Evolutionary conservation across 2,329 filamentous ascomycete species (phyloP).

Genomic region (Sporothrix mexicana): DNA sequence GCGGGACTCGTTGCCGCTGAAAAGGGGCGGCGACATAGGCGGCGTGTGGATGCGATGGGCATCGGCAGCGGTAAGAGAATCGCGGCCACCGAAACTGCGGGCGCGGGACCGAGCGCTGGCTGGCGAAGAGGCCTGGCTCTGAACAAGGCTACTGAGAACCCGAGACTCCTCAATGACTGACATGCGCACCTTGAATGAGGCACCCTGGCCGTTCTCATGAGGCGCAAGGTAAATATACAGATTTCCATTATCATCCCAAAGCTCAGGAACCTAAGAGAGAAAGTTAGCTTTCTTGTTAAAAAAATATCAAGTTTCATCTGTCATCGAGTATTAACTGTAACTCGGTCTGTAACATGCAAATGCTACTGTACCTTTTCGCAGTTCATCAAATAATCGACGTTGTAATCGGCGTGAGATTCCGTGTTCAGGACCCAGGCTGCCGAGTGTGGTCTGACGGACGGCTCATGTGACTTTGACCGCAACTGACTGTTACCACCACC

Average conservation of each 20-base stretch:
- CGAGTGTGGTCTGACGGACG: conserved; percentile 32
- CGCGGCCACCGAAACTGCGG: conserved; percentile 55
- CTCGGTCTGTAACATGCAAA: too few relatives aligned
- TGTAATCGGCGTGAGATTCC: conserved; percentile 61
- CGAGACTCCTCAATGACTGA: conserved; percentile 61
- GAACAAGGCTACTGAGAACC: conserved; percentile 60
- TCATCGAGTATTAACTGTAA: too few relatives aligned
- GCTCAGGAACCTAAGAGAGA: conserved; percentile 61
- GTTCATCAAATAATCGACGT: conserved; percentile 56
- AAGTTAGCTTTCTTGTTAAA: neutral
- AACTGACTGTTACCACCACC: conserved; percentile 47
- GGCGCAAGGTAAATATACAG: conserved; percentile 64
- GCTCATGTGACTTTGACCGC: conserved; percentile 56
- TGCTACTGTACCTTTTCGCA: conserved; percentile 57
- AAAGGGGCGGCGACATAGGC: conserved; percentile 48
- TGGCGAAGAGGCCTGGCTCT: conserved; percentile 50
- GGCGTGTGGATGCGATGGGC: conserved; percentile 49
- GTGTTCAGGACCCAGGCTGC: conserved; percentile 61
- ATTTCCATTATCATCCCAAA: conserved; percentile 67
- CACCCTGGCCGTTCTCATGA: conserved; percentile 54
- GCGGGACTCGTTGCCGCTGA: conserved; percentile 51
- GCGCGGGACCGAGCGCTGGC: conserved; percentile 46
- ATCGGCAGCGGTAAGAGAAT: conserved; percentile 57
- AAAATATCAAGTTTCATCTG: too few relatives aligned
- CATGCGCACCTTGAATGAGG: conserved; percentile 66